Evolutionary conservation across 371 early-diverging fungal genomes (phyloP).

Genomic region (Saksenaea oblongispora): DNA sequence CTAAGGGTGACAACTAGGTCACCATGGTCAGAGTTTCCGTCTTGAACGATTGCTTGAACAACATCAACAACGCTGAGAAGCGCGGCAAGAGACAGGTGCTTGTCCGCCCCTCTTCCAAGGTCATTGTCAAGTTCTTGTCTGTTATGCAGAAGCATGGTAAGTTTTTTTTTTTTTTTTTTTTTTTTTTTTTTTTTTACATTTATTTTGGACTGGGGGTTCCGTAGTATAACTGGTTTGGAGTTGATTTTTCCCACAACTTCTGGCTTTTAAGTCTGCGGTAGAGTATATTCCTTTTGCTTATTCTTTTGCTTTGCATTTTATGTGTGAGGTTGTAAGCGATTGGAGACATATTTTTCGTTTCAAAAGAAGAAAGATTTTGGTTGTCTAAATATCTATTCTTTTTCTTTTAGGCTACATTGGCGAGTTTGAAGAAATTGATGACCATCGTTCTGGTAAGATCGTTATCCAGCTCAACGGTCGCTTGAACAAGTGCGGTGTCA

Average conservation of each 20-base stretch:
- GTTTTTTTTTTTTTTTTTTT: slow-evolving; percentile 44
- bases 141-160: slow-evolving; percentile 98
- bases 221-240: slow-evolving; percentile 73
- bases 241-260: slow-evolving; percentile 40
- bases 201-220: not conserved
- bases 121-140: slow-evolving; percentile 95
- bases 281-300: slow-evolving; percentile 37
- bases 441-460: slow-evolving; percentile 99
- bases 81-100: slow-evolving; percentile 95
- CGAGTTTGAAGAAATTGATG: slow-evolving; percentile 98
- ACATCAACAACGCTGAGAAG: slow-evolving; percentile 84
- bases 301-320: not conserved
- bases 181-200: slow-evolving; percentile 31
- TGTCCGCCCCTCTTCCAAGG: slow-evolving; percentile 94
- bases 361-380: not conserved
- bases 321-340: not conserved
- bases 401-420: slow-evolving; percentile 92
- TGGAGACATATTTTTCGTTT: not conserved
- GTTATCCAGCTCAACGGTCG: slow-evolving; percentile 99
- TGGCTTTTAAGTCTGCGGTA: slow-evolving; percentile 78
- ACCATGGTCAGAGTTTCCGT: slow-evolving; percentile 23
- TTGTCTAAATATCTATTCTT: not conserved
- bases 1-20: slow-evolving; percentile 1
- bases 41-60: slow-evolving; percentile 91
- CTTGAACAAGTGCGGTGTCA: slow-evolving; percentile 99